phyloP scores from a whole-genome alignment of 768 basidiomycete species.

The Dentipellis fragilis region DNA sequence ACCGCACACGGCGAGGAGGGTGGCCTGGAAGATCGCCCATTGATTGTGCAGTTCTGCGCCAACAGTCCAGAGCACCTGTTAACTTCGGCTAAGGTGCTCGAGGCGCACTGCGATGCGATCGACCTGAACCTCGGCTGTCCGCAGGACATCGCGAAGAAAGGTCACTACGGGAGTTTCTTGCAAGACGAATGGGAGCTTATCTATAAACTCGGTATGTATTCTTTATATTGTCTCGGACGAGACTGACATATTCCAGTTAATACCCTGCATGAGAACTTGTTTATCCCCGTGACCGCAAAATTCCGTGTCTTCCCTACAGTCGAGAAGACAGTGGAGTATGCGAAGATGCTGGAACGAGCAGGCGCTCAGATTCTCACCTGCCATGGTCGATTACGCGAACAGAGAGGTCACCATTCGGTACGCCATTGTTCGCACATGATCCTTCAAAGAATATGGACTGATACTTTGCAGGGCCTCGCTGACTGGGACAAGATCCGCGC shows the following conservation, averaged over 20 bases:
- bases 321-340: conserved; percentile 87
- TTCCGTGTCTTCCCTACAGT: conserved; percentile 84
- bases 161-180: conserved; percentile 82
- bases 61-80: conserved; percentile 79
- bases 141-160: conserved; percentile 86
- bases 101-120: conserved; percentile 80
- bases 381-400: conserved; percentile 86
- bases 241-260: conserved; percentile 45
- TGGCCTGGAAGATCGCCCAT: conserved; percentile 62
- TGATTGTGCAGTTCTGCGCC: conserved; percentile 90
- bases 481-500: conserved; percentile 86
- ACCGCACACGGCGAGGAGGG: conserved; percentile 76
- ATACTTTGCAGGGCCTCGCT: conserved; percentile 54
- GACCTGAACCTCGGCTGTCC: conserved; percentile 94
- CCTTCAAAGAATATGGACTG: not conserved
- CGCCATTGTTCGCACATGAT: conserved; percentile 4
- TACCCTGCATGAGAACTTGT: conserved; percentile 72
- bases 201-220: conserved; percentile 56
- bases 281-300: conserved; percentile 93
- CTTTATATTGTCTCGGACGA: not conserved
- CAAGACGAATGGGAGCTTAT: conserved; percentile 95
- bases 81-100: conserved; percentile 64
- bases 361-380: conserved; percentile 94
- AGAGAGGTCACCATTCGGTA: conserved; percentile 77
- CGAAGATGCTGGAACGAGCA: conserved; percentile 89